A percentile compares a stretch with the other conserved stretches of the same genome.
Conservation (phyloP, 2,329 filamentous ascomycete genomes). For the Magnaporthiopsis incrustans region DNA sequence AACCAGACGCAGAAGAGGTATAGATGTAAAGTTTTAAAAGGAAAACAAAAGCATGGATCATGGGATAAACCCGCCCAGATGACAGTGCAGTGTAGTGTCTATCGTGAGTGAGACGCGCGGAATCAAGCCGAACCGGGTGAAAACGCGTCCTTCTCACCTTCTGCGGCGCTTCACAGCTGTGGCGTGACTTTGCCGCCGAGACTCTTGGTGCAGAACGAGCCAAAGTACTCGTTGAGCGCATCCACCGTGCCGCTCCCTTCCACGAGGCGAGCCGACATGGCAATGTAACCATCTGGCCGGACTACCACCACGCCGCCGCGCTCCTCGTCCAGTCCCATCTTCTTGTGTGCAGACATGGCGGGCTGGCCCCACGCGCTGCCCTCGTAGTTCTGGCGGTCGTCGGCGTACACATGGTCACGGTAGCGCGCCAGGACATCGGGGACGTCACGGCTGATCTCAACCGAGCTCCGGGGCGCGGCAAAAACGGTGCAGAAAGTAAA, state of each 20-base stretch:
- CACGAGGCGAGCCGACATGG: constrained; percentile 62
- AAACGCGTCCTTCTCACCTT: background rate
- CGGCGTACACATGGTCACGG: constrained; percentile 75
- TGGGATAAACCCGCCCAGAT: background rate
- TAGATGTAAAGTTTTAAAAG: no score
- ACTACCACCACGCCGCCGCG: constrained; percentile 75
- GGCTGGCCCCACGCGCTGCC: constrained; percentile 58
- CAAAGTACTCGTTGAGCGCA: constrained; percentile 74
- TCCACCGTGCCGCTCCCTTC: constrained; percentile 75
- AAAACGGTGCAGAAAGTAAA: constrained; percentile 75
- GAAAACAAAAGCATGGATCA: background rate
- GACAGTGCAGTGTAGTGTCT: background rate
- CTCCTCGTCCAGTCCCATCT: constrained; percentile 72
- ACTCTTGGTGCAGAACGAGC: constrained; percentile 59
- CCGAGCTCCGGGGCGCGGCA: constrained; percentile 54
- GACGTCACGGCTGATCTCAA: constrained; percentile 65
- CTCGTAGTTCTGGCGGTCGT: constrained; percentile 63
- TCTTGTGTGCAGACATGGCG: constrained; percentile 67
- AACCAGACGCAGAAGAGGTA: no score
- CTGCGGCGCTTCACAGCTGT: constrained; percentile 24
- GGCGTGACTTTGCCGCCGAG: constrained; percentile 29
- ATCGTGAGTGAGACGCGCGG: background rate
- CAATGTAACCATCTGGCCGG: constrained; percentile 80
- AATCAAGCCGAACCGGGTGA: background rate
- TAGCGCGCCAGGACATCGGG: constrained; percentile 68